Percentiles rank a stretch among this genome's conserved stretches.
These are phyloP conservation scores for Serendipita sp. DNA, from an alignment of 768 basidiomycete genomes.

Conservation along the genomic window DNA sequence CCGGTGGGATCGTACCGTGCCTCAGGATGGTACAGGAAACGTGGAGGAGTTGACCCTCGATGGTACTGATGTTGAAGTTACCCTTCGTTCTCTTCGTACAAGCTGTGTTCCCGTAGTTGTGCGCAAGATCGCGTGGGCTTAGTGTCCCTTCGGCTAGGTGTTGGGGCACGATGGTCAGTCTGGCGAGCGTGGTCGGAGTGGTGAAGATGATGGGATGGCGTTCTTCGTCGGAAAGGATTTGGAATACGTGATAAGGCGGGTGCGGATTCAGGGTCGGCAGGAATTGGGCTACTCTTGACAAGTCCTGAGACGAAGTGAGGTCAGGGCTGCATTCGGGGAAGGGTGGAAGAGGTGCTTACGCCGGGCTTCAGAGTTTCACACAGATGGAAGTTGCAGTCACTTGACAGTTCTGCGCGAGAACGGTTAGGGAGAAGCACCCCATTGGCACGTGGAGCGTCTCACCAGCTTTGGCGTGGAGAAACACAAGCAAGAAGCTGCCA, in stretches of 20 bases:
- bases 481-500: slow-evolving; percentile 1
- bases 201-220: not conserved
- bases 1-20: not conserved
- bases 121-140: not conserved
- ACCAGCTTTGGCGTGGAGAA: slow-evolving; percentile 4
- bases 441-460: not conserved
- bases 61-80: not conserved
- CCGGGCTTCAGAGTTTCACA: slow-evolving; percentile 1
- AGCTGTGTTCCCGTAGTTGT: not conserved
- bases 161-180: not conserved
- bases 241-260: slow-evolving; percentile 5
- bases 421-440: not conserved
- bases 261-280: not conserved
- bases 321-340: not conserved
- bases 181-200: not conserved
- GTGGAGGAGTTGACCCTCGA: not conserved
- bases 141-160: not conserved
- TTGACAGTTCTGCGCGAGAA: not conserved
- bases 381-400: slow-evolving; percentile 3
- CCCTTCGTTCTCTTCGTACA: not conserved
- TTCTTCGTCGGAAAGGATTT: not conserved
- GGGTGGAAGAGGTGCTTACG: not conserved
- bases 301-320: slow-evolving; percentile 6
- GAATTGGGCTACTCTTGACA: not conserved
- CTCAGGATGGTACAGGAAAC: not conserved